Conservation (phyloP, 495 filamentous ascomycete genomes). For the Aspergillus nidulans region DNA sequence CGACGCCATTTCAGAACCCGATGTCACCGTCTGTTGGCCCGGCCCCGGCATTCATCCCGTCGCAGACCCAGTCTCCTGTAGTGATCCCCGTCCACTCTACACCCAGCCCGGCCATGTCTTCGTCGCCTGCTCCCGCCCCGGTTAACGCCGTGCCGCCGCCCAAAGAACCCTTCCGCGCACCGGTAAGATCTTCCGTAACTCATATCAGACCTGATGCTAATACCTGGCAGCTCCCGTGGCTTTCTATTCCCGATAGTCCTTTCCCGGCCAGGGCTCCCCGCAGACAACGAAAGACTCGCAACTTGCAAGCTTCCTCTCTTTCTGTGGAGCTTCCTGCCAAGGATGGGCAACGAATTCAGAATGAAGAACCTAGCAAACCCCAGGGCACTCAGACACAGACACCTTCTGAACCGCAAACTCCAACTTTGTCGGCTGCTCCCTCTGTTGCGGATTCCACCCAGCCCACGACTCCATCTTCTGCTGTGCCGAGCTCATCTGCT, state of each 20-base stretch:
- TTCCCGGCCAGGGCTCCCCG: conserved; percentile 56
- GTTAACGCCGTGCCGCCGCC: conserved; percentile 20
- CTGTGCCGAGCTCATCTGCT: conserved; percentile 24
- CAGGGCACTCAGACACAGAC: conserved; percentile 29
- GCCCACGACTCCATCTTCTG: conserved; percentile 66
- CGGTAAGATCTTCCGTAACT: conserved; percentile 44
- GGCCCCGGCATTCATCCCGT: conserved; percentile 26
- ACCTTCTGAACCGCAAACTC: conserved; percentile 57
- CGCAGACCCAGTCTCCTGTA: conserved; percentile 32
- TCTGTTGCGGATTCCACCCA: conserved; percentile 65
- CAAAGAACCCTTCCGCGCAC: conserved; percentile 53
- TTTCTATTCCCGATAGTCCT: conserved; percentile 60
- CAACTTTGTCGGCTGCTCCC: conserved; percentile 60
- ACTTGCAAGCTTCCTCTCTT: conserved; percentile 29
- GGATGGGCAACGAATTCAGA: conserved; percentile 24
- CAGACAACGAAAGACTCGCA: conserved; percentile 38
- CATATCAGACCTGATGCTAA: not conserved
- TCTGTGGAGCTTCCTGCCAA: conserved; percentile 49
- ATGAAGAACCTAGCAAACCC: conserved; percentile 18
- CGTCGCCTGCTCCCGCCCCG: conserved; percentile 25
- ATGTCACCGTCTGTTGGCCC: conserved; percentile 38
- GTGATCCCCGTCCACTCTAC: conserved; percentile 23
- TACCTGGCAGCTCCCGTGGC: conserved; percentile 66
- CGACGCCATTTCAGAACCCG: conserved; percentile 39
- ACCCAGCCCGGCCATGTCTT: conserved; percentile 29